phyloP scores from a whole-genome alignment of 2,329 filamentous ascomycete species.

The Alternaria viburni region DNA sequence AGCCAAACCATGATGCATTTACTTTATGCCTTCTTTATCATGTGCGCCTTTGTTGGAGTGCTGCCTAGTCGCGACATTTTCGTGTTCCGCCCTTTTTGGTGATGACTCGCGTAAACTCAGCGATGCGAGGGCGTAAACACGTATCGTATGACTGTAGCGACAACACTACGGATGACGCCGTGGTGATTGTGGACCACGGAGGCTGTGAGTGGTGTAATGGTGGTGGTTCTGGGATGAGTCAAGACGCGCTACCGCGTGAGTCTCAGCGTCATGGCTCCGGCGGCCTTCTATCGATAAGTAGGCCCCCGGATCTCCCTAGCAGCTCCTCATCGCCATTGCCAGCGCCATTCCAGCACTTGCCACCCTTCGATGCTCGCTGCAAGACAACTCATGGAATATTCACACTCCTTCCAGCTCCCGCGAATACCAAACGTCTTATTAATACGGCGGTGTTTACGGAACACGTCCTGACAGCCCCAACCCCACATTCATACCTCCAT shows the following conservation, averaged over 20 bases:
- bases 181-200: background rate
- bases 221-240: conserved; percentile 13
- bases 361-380: conserved; percentile 38
- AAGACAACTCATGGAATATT: conserved; percentile 44
- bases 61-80: conserved; percentile 8
- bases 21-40: background rate
- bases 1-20: background rate
- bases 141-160: background rate
- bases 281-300: conserved; percentile 21
- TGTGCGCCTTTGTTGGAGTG: background rate
- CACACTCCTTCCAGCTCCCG: conserved; percentile 24
- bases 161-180: background rate
- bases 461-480: conserved; percentile 24
- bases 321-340: conserved; percentile 13
- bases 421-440: conserved; percentile 30
- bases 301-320: conserved; percentile 16
- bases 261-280: conserved; percentile 17
- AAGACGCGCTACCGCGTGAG: conserved; percentile 14
- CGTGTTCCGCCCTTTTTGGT: conserved; percentile 31
- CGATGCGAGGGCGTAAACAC: conserved; percentile 9
- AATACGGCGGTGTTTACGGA: conserved; percentile 32
- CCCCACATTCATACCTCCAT: conserved; percentile 13
- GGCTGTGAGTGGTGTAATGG: conserved; percentile 2
- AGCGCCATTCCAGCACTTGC: conserved; percentile 21
- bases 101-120: background rate